Percentiles rank a stretch among this genome's conserved stretches.
Conservation (phyloP, 805 yeast genomes). For the Crinitomyces ghanaensis region DNA sequence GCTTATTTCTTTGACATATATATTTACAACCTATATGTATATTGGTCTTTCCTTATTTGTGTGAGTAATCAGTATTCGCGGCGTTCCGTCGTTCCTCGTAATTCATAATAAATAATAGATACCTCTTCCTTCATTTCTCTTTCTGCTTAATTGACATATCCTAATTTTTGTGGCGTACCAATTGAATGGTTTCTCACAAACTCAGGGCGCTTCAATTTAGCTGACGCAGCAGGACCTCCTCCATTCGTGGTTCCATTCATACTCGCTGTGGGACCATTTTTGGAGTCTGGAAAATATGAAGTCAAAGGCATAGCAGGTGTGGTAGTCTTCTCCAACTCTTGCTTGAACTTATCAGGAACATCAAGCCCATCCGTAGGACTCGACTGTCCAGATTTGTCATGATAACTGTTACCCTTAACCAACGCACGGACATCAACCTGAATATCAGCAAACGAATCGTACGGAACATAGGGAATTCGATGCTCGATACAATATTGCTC, state of each 20-base stretch:
- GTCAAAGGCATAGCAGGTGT: constrained; percentile 7
- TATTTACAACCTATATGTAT: too few relatives aligned
- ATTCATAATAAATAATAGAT: too few relatives aligned
- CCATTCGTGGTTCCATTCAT: too few relatives aligned
- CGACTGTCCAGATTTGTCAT: constrained; percentile 8
- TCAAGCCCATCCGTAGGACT: background rate
- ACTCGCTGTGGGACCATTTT: too few relatives aligned
- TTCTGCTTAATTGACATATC: too few relatives aligned
- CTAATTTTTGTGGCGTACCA: constrained; percentile 6
- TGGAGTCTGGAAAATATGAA: constrained; percentile 6
- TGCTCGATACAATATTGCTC: constrained; percentile 32
- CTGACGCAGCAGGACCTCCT: constrained; percentile 1
- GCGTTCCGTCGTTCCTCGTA: too few relatives aligned
- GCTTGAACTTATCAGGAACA: background rate
- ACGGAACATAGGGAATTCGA: constrained; percentile 31
- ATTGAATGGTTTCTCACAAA: constrained; percentile 4
- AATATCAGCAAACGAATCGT: constrained; percentile 31
- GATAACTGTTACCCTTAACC: constrained; percentile 16
- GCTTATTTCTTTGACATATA: too few relatives aligned
- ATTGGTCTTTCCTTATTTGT: too few relatives aligned
- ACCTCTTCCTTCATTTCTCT: too few relatives aligned
- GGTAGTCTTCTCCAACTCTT: constrained; percentile 2
- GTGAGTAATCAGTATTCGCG: too few relatives aligned
- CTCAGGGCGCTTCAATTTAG: constrained; percentile 1
- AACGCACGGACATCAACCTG: constrained; percentile 25